Evolutionary conservation across 148 eudicot species (phyloP), one percentile per base, ranked within the genome.

Genomic region (Diospyros kaki): DNA sequence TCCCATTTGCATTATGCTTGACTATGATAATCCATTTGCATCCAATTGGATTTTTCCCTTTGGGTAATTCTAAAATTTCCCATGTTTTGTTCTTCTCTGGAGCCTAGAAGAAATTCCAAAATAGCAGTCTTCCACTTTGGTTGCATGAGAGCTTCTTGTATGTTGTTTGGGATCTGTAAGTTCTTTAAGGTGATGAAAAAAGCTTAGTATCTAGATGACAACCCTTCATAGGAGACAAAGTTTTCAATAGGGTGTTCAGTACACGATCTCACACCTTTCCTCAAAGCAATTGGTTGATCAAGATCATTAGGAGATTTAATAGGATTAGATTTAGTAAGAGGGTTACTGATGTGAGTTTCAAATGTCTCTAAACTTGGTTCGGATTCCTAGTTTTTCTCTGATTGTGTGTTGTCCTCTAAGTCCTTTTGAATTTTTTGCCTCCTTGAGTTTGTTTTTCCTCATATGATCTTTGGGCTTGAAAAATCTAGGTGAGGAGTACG

Each of bases 111-210:
- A 14, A 41, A 48, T 66, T 66, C 50, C 28, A 4, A 40, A 42
- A 66, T 66, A 8, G 69, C 69, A 13, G 14, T 42, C n/a, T 14
- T 66, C 69, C 69, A 66, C 43, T 14, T 6, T 66, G 17, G 69
- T 40, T 40, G 15, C 10, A 6, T 13, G 4, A 66, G 50, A 17
- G 69, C 69, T 7, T 66, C 69, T 2, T 66, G 1, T 8, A 42
- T 4, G 10, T 10, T 5, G 4, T 10, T 56, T 4, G 13, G 13
- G 12, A 56, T 10, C 17, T 56, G 4, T 56, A 56, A 6, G 10
- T 11, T 15, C 1, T 11, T 14, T 5, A 56, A 14, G 17, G 8
- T 56, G 14, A 15, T 5, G 0, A 56, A 11, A 56, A 56, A 56
- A 56, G 60, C 60, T 5, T 15, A 14, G 13, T 10, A 10, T 3